Percentiles rank a stretch among this genome's conserved stretches.
Evolutionary conservation across 345 rosid species (phyloP).

Genomic region (Nasturtium officinale): DNA sequence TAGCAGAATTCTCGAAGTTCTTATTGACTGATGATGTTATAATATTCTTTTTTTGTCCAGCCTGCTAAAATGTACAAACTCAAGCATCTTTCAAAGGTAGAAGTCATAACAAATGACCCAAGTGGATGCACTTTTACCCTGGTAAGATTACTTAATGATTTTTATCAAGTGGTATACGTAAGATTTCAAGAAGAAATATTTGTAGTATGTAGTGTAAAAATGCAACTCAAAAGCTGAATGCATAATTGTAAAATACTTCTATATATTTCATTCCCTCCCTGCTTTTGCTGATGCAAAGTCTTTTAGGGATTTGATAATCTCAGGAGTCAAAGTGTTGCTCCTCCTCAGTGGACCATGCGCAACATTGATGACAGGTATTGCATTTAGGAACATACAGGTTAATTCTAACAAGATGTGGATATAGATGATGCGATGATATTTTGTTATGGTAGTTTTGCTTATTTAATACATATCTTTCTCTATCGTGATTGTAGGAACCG

Average conservation of each 20-base stretch:
- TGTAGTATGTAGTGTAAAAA: not conserved
- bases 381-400: conserved; percentile 7
- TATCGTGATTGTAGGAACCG: conserved; percentile 61
- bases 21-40: conserved; percentile 27
- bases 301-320: conserved; percentile 98
- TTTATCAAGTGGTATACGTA: not conserved
- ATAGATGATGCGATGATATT: not conserved
- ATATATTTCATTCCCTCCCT: not conserved
- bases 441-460: conserved; percentile 7
- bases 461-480: conserved; percentile 15
- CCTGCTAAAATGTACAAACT: conserved; percentile 94
- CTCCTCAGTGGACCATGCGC: conserved; percentile 99
- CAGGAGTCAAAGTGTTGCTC: conserved; percentile 94
- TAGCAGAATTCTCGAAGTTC: conserved; percentile 20
- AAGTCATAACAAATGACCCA: conserved; percentile 92
- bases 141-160: conserved; percentile 49
- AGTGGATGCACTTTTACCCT: conserved; percentile 95
- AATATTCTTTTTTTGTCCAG: conserved; percentile 47
- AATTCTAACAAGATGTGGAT: conserved; percentile 13
- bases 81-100: conserved; percentile 93
- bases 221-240: conserved; percentile 5
- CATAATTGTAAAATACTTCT: conserved; percentile 13
- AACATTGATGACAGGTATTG: conserved; percentile 87
- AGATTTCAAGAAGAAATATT: conserved; percentile 26
- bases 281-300: conserved; percentile 43